phyloP scores from a whole-genome alignment of 148 eudicot genomes.

The Persicaria maculosa region DNA sequence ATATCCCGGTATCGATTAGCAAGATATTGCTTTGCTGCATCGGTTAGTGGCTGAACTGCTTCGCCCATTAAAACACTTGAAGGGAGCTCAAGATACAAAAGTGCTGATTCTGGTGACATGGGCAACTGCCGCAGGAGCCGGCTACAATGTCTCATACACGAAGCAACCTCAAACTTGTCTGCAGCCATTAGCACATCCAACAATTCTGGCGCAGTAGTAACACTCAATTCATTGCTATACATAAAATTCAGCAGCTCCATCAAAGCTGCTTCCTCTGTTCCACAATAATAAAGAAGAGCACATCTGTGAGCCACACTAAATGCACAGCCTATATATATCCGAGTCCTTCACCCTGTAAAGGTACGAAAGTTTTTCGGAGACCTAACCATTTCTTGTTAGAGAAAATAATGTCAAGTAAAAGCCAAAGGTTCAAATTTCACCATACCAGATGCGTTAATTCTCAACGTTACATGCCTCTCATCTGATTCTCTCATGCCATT shows the following conservation, averaged over 20 bases:
- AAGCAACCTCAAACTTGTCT: constrained; percentile 83
- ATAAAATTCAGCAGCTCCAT: constrained; percentile 79
- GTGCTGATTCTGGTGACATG: constrained; percentile 76
- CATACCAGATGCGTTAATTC: constrained; percentile 87
- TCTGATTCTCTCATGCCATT: constrained; percentile 99
- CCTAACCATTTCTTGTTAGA: background rate
- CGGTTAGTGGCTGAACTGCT: constrained; percentile 81
- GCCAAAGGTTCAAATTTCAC: constrained; percentile 4
- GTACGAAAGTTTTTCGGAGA: background rate
- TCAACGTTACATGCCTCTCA: constrained; percentile 86
- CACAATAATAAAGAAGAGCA: constrained; percentile 7
- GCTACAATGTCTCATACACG: constrained; percentile 77
- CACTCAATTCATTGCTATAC: constrained; percentile 58
- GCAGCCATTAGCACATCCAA: constrained; percentile 84
- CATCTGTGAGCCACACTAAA: background rate
- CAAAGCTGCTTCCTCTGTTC: constrained; percentile 76
- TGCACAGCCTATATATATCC: background rate
- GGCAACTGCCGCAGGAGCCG: constrained; percentile 49
- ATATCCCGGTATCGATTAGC: constrained; percentile 69
- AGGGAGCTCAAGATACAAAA: constrained; percentile 70
- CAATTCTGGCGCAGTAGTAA: constrained; percentile 52
- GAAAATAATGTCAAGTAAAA: background rate
- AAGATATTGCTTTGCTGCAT: constrained; percentile 70
- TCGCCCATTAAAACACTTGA: constrained; percentile 81
- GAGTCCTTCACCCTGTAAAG: background rate